Percentiles rank a stretch among this genome's conserved stretches.
phyloP scores from a whole-genome alignment of 345 rosid genomes.

The Anastatica hierochuntica region DNA sequence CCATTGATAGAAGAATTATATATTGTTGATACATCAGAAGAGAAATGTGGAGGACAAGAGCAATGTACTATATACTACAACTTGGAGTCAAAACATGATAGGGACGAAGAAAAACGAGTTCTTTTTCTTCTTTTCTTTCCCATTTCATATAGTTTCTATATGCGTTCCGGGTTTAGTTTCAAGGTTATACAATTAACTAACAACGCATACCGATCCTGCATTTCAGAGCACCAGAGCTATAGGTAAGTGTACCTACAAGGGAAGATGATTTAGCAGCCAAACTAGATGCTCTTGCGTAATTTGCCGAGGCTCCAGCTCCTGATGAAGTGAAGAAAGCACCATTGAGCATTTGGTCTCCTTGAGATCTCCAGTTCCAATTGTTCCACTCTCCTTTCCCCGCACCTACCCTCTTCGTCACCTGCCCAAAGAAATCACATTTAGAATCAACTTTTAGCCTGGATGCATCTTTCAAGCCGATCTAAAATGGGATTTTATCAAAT shows the following conservation, averaged over 20 bases:
- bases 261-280: constrained; percentile 49
- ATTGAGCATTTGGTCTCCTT: constrained; percentile 42
- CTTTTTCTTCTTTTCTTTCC: constrained; percentile 6
- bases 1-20: constrained; percentile 23
- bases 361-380: constrained; percentile 61
- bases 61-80: constrained; percentile 20
- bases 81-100: neutral
- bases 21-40: constrained; percentile 19
- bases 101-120: constrained; percentile 16
- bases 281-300: constrained; percentile 57
- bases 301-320: constrained; percentile 36
- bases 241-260: constrained; percentile 37
- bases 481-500: neutral
- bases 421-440: neutral
- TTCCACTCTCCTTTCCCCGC: constrained; percentile 24
- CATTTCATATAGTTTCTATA: neutral
- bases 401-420: constrained; percentile 51
- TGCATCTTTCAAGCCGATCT: no score
- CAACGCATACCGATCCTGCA: constrained; percentile 45
- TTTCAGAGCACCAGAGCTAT: constrained; percentile 39
- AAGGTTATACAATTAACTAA: constrained; percentile 20
- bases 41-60: neutral
- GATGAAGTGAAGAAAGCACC: constrained; percentile 55
- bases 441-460: neutral
- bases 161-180: neutral